Percentiles rank a stretch among this genome's conserved stretches.
phyloP scores from a whole-genome alignment of 2,329 filamentous ascomycete genomes.

The Salinomyces thailandicus region DNA sequence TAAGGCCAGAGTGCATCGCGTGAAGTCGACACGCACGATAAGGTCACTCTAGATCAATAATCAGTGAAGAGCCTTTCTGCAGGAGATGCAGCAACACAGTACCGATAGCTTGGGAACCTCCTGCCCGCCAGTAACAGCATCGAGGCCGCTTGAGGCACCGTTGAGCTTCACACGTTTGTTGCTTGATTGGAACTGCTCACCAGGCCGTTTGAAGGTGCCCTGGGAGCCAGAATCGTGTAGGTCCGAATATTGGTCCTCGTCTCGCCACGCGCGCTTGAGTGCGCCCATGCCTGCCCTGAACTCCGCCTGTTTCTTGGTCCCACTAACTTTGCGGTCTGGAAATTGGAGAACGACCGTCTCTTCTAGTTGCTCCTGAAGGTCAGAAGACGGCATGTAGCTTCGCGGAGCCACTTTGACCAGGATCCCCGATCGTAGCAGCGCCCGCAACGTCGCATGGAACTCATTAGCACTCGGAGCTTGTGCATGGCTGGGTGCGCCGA shows the following conservation, averaged over 20 bases:
- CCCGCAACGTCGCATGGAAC: constrained; percentile 35
- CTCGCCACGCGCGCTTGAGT: constrained; percentile 44
- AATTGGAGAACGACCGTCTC: constrained; percentile 48
- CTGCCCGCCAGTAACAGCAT: constrained; percentile 16
- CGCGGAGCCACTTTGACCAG: constrained; percentile 49
- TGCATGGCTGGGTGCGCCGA: background rate
- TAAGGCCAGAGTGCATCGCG: constrained; percentile 71
- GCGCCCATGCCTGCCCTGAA: constrained; percentile 48
- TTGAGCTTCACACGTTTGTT: constrained; percentile 27
- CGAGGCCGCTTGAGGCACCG: constrained; percentile 20
- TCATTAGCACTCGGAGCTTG: constrained; percentile 13
- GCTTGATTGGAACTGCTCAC: constrained; percentile 7
- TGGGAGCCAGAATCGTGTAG: constrained; percentile 17
- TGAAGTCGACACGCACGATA: constrained; percentile 70
- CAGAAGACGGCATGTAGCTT: constrained; percentile 47
- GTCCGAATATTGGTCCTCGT: constrained; percentile 28
- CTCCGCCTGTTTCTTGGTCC: constrained; percentile 56
- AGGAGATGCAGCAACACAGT: constrained; percentile 18
- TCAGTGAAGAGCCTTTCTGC: constrained; percentile 15
- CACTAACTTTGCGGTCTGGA: constrained; percentile 43
- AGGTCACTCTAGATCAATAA: constrained; percentile 50
- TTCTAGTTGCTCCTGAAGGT: constrained; percentile 47
- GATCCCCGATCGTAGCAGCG: constrained; percentile 53
- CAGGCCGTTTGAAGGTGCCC: constrained; percentile 17
- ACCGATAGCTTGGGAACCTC: constrained; percentile 26